Conservation (phyloP, 306 rosid genomes). For the Bauhinia variegata region DNA sequence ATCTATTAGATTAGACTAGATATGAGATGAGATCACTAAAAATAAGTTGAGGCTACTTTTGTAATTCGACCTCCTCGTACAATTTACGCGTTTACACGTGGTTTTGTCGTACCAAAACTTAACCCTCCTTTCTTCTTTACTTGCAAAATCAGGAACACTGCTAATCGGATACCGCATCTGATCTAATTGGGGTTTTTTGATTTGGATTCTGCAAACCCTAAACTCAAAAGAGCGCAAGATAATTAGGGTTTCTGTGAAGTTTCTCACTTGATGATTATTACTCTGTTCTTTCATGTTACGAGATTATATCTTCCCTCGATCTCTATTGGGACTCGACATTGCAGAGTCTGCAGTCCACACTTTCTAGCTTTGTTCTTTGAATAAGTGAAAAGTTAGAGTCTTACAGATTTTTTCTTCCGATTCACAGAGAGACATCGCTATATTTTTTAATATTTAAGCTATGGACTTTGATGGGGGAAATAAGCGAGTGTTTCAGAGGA, state of each 20-base stretch:
- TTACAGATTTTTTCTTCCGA: not conserved
- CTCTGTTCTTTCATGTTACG: not conserved
- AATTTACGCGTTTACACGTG: not conserved
- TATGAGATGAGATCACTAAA: too few species aligned
- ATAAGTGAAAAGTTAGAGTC: slow-evolving; percentile 18
- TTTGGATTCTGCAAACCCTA: slow-evolving; percentile 27
- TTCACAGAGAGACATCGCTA: not conserved
- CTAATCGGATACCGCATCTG: not conserved
- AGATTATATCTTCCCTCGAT: not conserved
- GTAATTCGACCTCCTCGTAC: slow-evolving; percentile 29
- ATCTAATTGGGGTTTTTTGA: slow-evolving; percentile 34
- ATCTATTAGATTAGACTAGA: too few species aligned
- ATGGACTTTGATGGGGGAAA: slow-evolving; percentile 83
- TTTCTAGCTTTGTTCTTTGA: not conserved
- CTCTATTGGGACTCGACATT: slow-evolving; percentile 9
- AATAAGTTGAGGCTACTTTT: not conserved
- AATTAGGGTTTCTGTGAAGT: slow-evolving; percentile 29
- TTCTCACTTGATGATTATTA: slow-evolving; percentile 35
- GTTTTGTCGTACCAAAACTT: not conserved
- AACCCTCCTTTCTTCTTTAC: not conserved
- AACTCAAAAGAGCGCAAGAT: not conserved
- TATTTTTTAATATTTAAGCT: not conserved
- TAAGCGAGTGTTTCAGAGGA: slow-evolving; percentile 77
- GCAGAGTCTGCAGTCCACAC: not conserved
- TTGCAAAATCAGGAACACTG: not conserved